A percentile compares a stretch with the other conserved stretches of the same genome.
Conservation (phyloP, 345 rosid genomes). For the Arabis hirsuta region DNA sequence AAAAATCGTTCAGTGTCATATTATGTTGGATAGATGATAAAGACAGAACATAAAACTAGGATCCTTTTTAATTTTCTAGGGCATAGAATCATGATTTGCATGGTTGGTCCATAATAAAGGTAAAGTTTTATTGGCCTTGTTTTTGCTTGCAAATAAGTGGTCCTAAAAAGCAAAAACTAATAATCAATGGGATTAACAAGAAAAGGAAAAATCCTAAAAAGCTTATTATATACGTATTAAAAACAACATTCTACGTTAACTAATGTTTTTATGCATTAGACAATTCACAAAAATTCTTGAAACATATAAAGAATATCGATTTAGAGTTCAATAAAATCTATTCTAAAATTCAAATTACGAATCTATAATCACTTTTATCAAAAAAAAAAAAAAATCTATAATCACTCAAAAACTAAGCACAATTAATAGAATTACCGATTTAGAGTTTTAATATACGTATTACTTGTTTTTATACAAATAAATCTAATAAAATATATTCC, state of each 20-base stretch:
- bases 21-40: conserved; percentile 32
- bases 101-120: conserved; percentile 42
- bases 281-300: too few species aligned
- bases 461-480: too few species aligned
- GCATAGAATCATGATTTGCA: conserved; percentile 40
- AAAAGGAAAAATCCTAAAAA: conserved; percentile 2
- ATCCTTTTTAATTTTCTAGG: conserved; percentile 26
- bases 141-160: conserved; percentile 28
- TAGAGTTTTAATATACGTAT: too few species aligned
- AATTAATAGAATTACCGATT: too few species aligned
- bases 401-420: too few species aligned
- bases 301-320: too few species aligned
- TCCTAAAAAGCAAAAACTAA: conserved; percentile 17
- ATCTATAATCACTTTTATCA: too few species aligned
- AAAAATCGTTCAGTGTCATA: conserved; percentile 10
- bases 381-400: too few species aligned
- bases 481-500: too few species aligned
- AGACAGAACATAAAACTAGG: conserved; percentile 31
- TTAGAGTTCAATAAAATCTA: too few species aligned
- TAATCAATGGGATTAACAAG: background rate
- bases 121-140: conserved; percentile 22
- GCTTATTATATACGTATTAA: background rate
- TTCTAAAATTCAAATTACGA: too few species aligned
- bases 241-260: background rate
- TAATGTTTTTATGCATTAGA: too few species aligned